Evolutionary conservation across 495 filamentous ascomycete species (phyloP).

Genomic region (Xylaria longipes): DNA sequence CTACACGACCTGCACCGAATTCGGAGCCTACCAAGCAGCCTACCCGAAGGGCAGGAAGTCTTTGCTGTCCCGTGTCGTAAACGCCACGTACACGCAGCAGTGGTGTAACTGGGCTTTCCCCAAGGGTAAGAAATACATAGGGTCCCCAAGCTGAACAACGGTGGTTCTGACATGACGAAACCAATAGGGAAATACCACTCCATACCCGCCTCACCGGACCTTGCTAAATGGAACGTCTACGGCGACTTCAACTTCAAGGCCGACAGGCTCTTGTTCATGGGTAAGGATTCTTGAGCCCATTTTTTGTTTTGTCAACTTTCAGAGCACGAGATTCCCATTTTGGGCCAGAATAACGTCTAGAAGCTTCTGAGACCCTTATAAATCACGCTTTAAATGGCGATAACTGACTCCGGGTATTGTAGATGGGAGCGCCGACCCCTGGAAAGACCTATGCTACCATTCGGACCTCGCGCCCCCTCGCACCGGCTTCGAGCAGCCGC

Average conservation of each 20-base stretch:
- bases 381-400: no score
- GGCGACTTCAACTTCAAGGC: slow-evolving; percentile 46
- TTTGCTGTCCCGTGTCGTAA: slow-evolving; percentile 46
- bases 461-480: slow-evolving; percentile 41
- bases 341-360: no score
- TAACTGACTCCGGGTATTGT: no score
- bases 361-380: no score
- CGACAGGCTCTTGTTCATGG: slow-evolving; percentile 47
- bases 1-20: slow-evolving; percentile 50
- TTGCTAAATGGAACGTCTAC: slow-evolving; percentile 44
- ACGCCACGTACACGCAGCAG: slow-evolving; percentile 53
- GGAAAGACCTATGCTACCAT: slow-evolving; percentile 50
- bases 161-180: not conserved
- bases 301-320: no score
- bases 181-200: slow-evolving; percentile 42
- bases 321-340: no score
- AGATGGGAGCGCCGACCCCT: slow-evolving; percentile 49
- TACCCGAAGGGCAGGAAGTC: slow-evolving; percentile 38
- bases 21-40: slow-evolving; percentile 50
- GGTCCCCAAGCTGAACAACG: not conserved
- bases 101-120: slow-evolving; percentile 57
- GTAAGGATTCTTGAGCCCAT: no score
- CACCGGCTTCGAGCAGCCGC: slow-evolving; percentile 41
- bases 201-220: slow-evolving; percentile 47
- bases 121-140: not conserved